Conservation (phyloP, 306 rosid species). For the Vigna unguiculata region DNA sequence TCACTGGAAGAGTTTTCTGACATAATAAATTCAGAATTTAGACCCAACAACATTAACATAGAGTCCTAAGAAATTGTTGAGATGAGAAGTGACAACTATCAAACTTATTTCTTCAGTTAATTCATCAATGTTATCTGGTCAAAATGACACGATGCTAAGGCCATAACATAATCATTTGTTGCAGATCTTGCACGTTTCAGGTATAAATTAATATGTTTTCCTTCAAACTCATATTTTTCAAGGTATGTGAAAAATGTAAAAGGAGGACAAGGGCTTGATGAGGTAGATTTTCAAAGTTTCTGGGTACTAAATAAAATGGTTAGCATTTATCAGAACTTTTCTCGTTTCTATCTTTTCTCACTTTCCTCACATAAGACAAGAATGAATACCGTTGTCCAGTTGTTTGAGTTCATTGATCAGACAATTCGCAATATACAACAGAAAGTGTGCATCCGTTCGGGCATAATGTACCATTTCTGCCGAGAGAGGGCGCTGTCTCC, state of each 20-base stretch:
- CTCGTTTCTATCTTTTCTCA: background rate
- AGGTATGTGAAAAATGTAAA: background rate
- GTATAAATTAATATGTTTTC: constrained; percentile 13
- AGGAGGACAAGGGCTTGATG: constrained; percentile 13
- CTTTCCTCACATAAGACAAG: constrained; percentile 46
- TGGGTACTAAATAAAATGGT: constrained; percentile 32
- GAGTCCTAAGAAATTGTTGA: constrained; percentile 15
- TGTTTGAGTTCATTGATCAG: constrained; percentile 72
- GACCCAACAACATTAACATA: constrained; percentile 30
- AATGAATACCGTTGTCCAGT: constrained; percentile 65
- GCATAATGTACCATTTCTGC: constrained; percentile 88
- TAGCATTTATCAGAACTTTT: constrained; percentile 5
- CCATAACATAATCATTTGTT: constrained; percentile 9
- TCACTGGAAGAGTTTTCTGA: constrained; percentile 85
- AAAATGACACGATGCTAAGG: constrained; percentile 33
- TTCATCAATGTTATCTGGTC: constrained; percentile 1
- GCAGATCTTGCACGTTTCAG: constrained; percentile 25
- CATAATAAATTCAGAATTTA: constrained; percentile 56
- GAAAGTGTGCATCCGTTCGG: constrained; percentile 91
- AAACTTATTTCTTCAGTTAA: background rate
- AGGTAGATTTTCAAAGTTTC: constrained; percentile 9
- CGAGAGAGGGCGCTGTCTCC: constrained; percentile 95
- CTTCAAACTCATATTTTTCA: background rate
- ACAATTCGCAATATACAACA: constrained; percentile 79
- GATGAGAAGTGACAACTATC: background rate